Evolutionary conservation across 2,329 filamentous ascomycete genomes (phyloP).

Genomic region (Zelopaecilomyces penicillatus): DNA sequence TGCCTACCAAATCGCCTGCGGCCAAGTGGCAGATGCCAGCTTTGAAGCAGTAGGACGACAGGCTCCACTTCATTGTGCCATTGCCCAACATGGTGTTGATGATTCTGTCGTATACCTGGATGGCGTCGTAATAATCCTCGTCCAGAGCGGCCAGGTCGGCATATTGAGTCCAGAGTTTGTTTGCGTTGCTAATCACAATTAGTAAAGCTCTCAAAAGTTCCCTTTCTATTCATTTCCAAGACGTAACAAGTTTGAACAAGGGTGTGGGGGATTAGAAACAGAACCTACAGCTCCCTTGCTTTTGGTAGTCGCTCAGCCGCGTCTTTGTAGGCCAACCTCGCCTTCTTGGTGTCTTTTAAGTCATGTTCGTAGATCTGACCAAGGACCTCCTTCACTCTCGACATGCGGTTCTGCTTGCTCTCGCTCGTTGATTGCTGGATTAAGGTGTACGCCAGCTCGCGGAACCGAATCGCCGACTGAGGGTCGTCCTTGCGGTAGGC

Average conservation of each 20-base stretch:
- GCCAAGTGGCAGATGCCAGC: slow-evolving; percentile 84
- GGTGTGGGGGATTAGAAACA: background rate
- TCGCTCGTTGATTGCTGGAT: slow-evolving; percentile 81
- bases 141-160: slow-evolving; percentile 79
- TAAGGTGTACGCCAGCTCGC: slow-evolving; percentile 51
- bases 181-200: slow-evolving; percentile 56
- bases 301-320: slow-evolving; percentile 70
- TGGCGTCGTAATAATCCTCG: slow-evolving; percentile 75
- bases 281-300: slow-evolving; percentile 6
- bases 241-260: background rate
- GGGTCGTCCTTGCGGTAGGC: slow-evolving; percentile 82
- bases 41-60: slow-evolving; percentile 95
- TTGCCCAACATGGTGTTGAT: slow-evolving; percentile 71
- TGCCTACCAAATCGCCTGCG: slow-evolving; percentile 64
- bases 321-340: slow-evolving; percentile 74
- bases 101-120: slow-evolving; percentile 76
- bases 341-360: slow-evolving; percentile 66
- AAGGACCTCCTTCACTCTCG: slow-evolving; percentile 81
- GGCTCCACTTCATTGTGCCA: slow-evolving; percentile 86
- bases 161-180: slow-evolving; percentile 88
- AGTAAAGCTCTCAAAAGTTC: no score
- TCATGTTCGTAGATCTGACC: slow-evolving; percentile 82
- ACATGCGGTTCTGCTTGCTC: slow-evolving; percentile 85
- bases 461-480: slow-evolving; percentile 70
- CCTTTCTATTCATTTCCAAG: no score